Percentiles rank a stretch among this genome's conserved stretches.
Conservation (phyloP, 768 basidiomycete genomes). For the Amyloporia xantha region DNA sequence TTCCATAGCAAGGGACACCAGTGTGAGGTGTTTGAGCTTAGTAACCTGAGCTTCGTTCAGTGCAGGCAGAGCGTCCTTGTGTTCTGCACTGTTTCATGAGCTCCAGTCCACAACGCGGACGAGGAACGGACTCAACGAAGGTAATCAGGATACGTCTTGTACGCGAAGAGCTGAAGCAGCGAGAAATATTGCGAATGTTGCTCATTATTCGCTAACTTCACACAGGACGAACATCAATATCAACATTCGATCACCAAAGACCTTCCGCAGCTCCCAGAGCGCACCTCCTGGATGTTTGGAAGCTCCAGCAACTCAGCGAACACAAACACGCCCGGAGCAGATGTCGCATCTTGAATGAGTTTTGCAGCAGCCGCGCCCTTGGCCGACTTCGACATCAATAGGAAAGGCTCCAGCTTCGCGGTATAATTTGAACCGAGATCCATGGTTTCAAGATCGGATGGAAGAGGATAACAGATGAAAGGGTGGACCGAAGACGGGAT, state of each 20-base stretch:
- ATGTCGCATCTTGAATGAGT: constrained; percentile 77
- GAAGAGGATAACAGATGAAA: background rate
- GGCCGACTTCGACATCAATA: constrained; percentile 86
- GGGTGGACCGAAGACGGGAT: constrained; percentile 4
- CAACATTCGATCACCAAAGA: too few relatives aligned
- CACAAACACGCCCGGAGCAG: constrained; percentile 86
- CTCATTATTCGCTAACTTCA: constrained; percentile 61
- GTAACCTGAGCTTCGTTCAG: constrained; percentile 67
- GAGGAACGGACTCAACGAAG: constrained; percentile 34
- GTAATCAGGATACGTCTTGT: constrained; percentile 83
- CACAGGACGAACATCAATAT: background rate
- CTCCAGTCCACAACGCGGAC: background rate
- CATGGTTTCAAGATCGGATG: constrained; percentile 35
- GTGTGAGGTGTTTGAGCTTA: constrained; percentile 91
- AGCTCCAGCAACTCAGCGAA: constrained; percentile 85
- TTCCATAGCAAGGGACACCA: constrained; percentile 75
- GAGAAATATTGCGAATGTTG: constrained; percentile 55
- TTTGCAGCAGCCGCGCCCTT: constrained; percentile 93
- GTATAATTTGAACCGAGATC: constrained; percentile 57
- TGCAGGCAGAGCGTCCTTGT: constrained; percentile 58
- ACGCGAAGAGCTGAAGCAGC: constrained; percentile 83
- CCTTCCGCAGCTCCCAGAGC: too few relatives aligned
- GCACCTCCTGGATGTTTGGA: constrained; percentile 79
- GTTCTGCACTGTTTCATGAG: constrained; percentile 36
- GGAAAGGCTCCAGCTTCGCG: constrained; percentile 78